Conservation (phyloP, 164 flowering plant genomes). For the Tinospora cordifolia region DNA sequence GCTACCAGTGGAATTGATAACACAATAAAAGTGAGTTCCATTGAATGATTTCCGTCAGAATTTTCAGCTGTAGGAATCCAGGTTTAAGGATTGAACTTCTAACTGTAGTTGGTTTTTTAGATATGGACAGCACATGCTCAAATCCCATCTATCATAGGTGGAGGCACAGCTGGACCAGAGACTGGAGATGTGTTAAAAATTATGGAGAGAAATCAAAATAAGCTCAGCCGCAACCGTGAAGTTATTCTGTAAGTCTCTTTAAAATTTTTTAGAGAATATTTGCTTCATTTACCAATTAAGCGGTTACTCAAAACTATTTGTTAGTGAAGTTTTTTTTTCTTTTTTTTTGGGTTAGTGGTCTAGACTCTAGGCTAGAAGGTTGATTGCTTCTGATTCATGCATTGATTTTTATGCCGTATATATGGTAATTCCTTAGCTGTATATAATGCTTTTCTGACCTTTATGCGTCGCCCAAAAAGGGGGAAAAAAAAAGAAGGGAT, state of each 20-base stretch:
- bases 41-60: neutral
- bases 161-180: constrained; percentile 70
- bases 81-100: constrained; percentile 7
- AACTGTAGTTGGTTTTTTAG: constrained; percentile 30
- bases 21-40: constrained; percentile 68
- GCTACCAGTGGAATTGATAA: constrained; percentile 96
- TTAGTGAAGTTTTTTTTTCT: neutral
- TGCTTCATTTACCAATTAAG: neutral
- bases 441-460: neutral
- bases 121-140: constrained; percentile 80
- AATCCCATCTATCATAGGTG: constrained; percentile 68
- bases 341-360: neutral
- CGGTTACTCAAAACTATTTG: neutral
- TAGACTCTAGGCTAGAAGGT: neutral
- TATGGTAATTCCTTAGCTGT: neutral
- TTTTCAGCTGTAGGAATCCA: neutral
- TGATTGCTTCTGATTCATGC: neutral
- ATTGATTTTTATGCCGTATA: neutral
- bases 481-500: neutral
- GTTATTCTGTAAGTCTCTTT: constrained; percentile 47
- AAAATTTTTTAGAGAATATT: neutral
- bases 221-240: constrained; percentile 53
- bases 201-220: constrained; percentile 76
- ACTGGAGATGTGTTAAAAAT: constrained; percentile 52
- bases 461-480: neutral